These are phyloP conservation scores for Lecanicillium sp. DNA, from an alignment of 2,329 filamentous ascomycete species.

Conservation along the genomic window DNA sequence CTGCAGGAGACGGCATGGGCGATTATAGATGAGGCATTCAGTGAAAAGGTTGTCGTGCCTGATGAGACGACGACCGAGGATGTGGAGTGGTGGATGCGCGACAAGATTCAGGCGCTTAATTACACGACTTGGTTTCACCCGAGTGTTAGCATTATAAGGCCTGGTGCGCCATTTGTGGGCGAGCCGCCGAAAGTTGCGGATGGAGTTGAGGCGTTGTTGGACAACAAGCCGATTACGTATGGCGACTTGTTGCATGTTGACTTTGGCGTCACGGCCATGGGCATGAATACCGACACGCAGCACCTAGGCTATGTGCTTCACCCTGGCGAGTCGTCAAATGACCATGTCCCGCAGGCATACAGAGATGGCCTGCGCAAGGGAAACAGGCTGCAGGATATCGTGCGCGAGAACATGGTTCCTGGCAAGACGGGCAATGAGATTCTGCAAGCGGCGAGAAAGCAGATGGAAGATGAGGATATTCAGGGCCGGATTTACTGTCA, in stretches of 20 bases:
- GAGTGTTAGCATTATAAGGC: slow-evolving; percentile 31
- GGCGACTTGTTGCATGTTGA: slow-evolving; percentile 41
- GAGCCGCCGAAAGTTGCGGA: not conserved
- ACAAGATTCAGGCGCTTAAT: slow-evolving; percentile 37
- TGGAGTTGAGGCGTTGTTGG: slow-evolving; percentile 11
- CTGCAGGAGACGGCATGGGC: slow-evolving; percentile 44
- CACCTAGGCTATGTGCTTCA: slow-evolving; percentile 40
- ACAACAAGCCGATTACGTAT: slow-evolving; percentile 25
- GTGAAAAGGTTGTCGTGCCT: slow-evolving; percentile 31
- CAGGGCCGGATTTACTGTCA: slow-evolving; percentile 40
- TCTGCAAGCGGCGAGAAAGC: slow-evolving; percentile 24
- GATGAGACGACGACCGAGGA: slow-evolving; percentile 35
- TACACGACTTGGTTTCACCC: slow-evolving; percentile 46
- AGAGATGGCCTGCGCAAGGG: slow-evolving; percentile 34
- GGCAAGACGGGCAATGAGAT: slow-evolving; percentile 37
- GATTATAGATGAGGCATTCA: slow-evolving; percentile 37
- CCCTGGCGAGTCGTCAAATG: slow-evolving; percentile 28
- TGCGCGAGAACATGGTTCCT: slow-evolving; percentile 32
- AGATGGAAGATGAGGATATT: slow-evolving; percentile 35
- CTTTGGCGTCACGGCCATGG: slow-evolving; percentile 38
- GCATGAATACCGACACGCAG: slow-evolving; percentile 41
- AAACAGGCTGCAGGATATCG: slow-evolving; percentile 40
- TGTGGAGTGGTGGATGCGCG: slow-evolving; percentile 44
- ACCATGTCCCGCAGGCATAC: slow-evolving; percentile 32
- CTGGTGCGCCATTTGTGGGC: slow-evolving; percentile 10